These are phyloP conservation scores for Aegle marmelos DNA, from an alignment of 345 rosid genomes.

Conservation along the genomic window DNA sequence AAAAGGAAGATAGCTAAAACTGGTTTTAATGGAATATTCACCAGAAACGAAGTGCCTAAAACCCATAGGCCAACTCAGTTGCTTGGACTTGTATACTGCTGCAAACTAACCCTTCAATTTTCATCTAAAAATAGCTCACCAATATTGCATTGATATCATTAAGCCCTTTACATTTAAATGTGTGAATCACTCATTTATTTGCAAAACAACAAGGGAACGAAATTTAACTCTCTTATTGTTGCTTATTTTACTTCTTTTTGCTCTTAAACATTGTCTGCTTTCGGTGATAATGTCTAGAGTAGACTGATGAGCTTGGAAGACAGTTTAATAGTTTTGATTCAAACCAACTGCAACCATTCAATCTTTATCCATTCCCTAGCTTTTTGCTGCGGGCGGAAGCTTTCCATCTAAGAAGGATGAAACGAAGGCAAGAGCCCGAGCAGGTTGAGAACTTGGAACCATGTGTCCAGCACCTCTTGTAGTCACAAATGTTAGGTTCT, in stretches of 20 bases:
- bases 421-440: constrained; percentile 16
- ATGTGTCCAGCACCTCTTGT: constrained; percentile 5
- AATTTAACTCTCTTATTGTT: no score
- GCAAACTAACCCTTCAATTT: no score
- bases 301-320: background rate
- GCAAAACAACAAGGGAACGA: background rate
- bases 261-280: background rate
- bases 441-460: constrained; percentile 21
- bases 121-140: no score
- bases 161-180: background rate
- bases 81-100: no score
- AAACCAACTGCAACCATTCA: background rate
- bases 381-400: constrained; percentile 1
- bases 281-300: background rate
- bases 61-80: no score
- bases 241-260: no score
- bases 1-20: no score
- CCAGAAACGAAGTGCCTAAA: no score
- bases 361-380: background rate
- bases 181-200: background rate
- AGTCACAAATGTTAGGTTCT: no score
- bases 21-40: no score
- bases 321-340: background rate
- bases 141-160: no score
- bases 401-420: constrained; percentile 15